These are phyloP conservation scores for Halenospora varia DNA, from an alignment of 495 filamentous ascomycete genomes.

Conservation along the genomic window DNA sequence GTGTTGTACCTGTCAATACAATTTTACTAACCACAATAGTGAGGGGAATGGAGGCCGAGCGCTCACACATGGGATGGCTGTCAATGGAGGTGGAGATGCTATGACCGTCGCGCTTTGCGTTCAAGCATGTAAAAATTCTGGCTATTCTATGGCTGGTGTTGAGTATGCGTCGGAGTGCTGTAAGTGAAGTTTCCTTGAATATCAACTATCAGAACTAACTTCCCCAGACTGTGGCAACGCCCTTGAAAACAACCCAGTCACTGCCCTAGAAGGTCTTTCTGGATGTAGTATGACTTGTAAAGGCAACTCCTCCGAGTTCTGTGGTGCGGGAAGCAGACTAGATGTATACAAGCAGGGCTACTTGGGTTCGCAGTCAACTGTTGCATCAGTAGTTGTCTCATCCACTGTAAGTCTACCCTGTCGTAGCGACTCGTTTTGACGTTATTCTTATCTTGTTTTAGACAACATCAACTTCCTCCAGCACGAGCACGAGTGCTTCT, in stretches of 20 bases:
- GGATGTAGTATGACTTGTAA: constrained; percentile 54
- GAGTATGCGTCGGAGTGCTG: constrained; percentile 40
- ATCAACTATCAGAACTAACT: neutral
- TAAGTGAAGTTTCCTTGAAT: constrained; percentile 5
- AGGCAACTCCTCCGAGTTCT: constrained; percentile 42
- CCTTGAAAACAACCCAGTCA: constrained; percentile 38
- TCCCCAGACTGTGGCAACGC: constrained; percentile 46
- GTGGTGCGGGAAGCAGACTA: constrained; percentile 36
- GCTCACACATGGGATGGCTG: constrained; percentile 18
- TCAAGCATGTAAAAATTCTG: constrained; percentile 30
- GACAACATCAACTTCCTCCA: no score
- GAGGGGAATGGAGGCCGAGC: constrained; percentile 31
- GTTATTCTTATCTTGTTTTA: no score
- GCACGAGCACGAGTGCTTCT: no score
- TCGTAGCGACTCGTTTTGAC: constrained; percentile 18
- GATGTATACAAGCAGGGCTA: constrained; percentile 46
- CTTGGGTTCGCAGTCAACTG: constrained; percentile 22
- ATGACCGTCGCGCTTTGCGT: constrained; percentile 43
- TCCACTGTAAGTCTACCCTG: constrained; percentile 32
- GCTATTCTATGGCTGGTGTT: constrained; percentile 35
- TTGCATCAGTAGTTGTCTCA: constrained; percentile 27
- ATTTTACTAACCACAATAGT: no score
- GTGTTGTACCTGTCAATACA: no score
- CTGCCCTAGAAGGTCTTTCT: constrained; percentile 33
- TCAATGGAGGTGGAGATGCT: constrained; percentile 2